Evolutionary conservation across 768 basidiomycete species (phyloP), one percentile per base, ranked within the genome.

Genomic region (Trametes maxima): DNA sequence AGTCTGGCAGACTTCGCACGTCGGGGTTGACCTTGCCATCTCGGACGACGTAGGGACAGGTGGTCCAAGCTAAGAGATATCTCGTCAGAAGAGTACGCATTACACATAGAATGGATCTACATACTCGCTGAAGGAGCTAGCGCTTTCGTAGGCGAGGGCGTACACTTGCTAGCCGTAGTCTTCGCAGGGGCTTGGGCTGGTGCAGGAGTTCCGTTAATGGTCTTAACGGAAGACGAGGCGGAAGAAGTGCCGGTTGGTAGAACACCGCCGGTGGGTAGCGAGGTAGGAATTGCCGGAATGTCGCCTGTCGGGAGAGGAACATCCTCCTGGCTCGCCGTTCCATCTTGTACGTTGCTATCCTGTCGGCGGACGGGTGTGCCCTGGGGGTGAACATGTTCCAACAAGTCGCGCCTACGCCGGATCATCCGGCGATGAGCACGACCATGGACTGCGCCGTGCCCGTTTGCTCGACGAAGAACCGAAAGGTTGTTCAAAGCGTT

Each of bases 1-100:
- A 76, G 39, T 71, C 69, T 6, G 80, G 75, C 12, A 85, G 70
- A 4, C 68, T 72, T 55, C 78, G 75, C 13, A 82, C 80, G 67
- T 85, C 85, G 16, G 84, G 83, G 66, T 86, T 85, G 40, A 83
- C 79, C 61, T 77, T 65, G 22, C 85, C 85, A 63, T 86, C 85
- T 4, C 74, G 77, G 14, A 72, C 70, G n/a, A 75, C 72, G 63
- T 85, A 85, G 1, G 76, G 75, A 67, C 85, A 80, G 8, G 74
- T 75, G 6, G 76, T 76, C 76, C 77, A 76, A 12, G 75, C 77
- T 77, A 42, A 43, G 19, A 39, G 24, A 43, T 14, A 25, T 22
- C 39, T 42, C 28, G 60, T 25, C 36, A 40, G 14, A 46, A 6
- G 35, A 19, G n/a, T 22, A 35, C 3, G 2, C 7, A 22, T 28